Evolutionary conservation across 1,284 basidiomycete species (phyloP), one percentile per base, ranked within the genome.

Genomic region (Ceratobasidium sp.): DNA sequence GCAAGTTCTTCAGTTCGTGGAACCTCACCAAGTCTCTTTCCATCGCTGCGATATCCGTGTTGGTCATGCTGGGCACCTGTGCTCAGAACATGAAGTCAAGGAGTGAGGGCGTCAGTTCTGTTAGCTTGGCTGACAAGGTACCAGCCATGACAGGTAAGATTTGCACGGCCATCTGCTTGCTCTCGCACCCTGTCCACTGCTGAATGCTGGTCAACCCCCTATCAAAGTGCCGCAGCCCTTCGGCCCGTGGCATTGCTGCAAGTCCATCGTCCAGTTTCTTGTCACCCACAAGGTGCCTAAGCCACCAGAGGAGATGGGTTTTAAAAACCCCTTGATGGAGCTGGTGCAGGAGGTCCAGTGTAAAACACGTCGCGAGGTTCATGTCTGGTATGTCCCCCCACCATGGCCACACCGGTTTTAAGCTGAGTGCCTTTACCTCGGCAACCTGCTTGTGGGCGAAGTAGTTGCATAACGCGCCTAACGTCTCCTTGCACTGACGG

Each of bases 331-430:
- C 73, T 48, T 74, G 71, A n/a, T 73, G 60, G n/a, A 73, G 61
- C 42, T 74, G 73, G 46, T 74, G 73, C 11, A 74, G 72, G 18
- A 74, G 49, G 49, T 74, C 73, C 5, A 64, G 73, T 14, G 64
- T 63, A 21, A 74, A 44, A 18, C 63, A 72, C 14, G 33, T 38
- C 23, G 64, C 42, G 12, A 74, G 60, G 28, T 74, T 69, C 7
- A 53, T 25, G 21, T 59, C 36, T 1, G 73, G 73, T 36, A 73
- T 18, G 30, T 62, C 46, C 46, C 30, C 64, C 49, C 53, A 73
- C 53, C 62, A 73, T n/a, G 62, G 72, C 61, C 58, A 48, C 12
- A 30, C n/a, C 18, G 36, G 48, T 36, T 53, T 66, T n/a, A 66
- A 30, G 18, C 21, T 33, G 12, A 53, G 63, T 3, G 11, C 30